Base-by-base conservation (phyloP, 2,329 filamentous ascomycete genomes). In the Septoria linicola region DNA sequence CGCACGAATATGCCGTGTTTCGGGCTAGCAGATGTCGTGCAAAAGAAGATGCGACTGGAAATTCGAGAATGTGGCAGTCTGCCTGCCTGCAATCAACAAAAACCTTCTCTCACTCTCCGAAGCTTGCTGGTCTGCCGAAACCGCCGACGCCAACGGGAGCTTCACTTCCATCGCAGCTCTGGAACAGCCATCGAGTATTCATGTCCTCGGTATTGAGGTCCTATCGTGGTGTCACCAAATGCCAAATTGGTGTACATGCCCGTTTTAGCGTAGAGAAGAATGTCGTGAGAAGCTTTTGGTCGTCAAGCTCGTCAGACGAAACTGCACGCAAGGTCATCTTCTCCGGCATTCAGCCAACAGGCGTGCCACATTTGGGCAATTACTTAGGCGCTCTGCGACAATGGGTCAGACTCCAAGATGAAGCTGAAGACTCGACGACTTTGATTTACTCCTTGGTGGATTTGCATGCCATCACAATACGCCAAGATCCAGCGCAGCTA, bases 291-390 rank as follows among this genome's bases (percentile, higher is more conserved):
- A 31, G 23, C 4, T 31, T 47, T 30, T 27, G 43, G 43, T 46
- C 43, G 32, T 25, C 43, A 7, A 53, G 45, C 51, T 27, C 37
- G 23, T 21, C 42, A 41, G 42, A 20, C 19, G 40, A 45, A 8
- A 32, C 25, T 25, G 37, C 31, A 40, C 11, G 14, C 10, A 66
- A 76, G 49, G 77, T 86, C 53, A 82, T 97, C 64, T 96, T 99
- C 76, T 97, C 93, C 3, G 93, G 91, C 46, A 99, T 99, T 62
- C 93, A 99, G 70, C 93, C 93, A 14, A 99, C 93, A 0, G 93
- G 92, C 30, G 80, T 95, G 19, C 93, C 93, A 11, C 93, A 99
- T 69, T 74, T 99, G 23, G 93, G 93, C 49, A 99, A 99, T 73
- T 99, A 96, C 70, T 80, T 95, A 8, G 93, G 93, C 20, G 93